phyloP scores from a whole-genome alignment of 768 basidiomycete species.

The Leccinum subgranulosum region DNA sequence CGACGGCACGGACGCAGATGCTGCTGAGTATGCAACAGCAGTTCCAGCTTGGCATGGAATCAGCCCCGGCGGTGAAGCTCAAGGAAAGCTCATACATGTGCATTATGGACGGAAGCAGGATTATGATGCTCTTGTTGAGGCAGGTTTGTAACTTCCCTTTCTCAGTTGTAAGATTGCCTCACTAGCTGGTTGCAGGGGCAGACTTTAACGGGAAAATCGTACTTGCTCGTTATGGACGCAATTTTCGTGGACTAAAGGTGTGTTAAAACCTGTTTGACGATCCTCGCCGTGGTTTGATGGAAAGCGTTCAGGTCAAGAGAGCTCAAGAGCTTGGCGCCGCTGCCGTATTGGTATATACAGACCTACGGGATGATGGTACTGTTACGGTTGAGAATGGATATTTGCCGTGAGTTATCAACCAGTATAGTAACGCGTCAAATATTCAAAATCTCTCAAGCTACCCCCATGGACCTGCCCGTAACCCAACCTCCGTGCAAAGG shows the following conservation, averaged over 20 bases:
- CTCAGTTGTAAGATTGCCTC: not conserved
- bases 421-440: not conserved
- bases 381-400: constrained; percentile 79
- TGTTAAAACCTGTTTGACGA: constrained; percentile 6
- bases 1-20: constrained; percentile 63
- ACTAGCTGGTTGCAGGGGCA: constrained; percentile 38
- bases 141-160: constrained; percentile 34
- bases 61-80: constrained; percentile 63
- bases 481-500: constrained; percentile 79
- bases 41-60: constrained; percentile 71
- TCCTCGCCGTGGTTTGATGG: constrained; percentile 25
- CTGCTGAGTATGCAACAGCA: constrained; percentile 51
- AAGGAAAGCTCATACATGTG: constrained; percentile 54
- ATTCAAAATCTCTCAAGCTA: constrained; percentile 14
- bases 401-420: constrained; percentile 40
- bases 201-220: constrained; percentile 78
- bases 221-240: constrained; percentile 69
- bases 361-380: constrained; percentile 83
- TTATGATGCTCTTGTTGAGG: constrained; percentile 54
- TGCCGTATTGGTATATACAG: constrained; percentile 81
- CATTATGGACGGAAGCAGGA: constrained; percentile 61
- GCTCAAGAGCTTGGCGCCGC: constrained; percentile 86
- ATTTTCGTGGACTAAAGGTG: constrained; percentile 91
- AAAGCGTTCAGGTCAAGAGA: constrained; percentile 59
- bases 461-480: constrained; percentile 85